Base-by-base conservation (phyloP, 2,329 filamentous ascomycete genomes). In the Beauveria rudraprayagi region DNA sequence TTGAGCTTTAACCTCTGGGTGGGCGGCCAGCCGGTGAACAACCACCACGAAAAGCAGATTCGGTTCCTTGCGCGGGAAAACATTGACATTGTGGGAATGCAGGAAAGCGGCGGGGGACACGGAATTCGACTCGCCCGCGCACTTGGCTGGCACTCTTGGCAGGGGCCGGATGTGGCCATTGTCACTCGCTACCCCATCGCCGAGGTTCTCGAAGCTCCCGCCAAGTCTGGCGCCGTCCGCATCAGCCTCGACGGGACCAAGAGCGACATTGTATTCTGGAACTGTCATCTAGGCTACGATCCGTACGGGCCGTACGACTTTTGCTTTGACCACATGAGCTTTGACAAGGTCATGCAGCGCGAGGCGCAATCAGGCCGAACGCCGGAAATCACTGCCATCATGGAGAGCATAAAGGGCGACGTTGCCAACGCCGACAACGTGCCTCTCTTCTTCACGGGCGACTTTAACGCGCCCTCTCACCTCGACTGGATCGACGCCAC, bases 241-340 rank as follows among this genome's bases (percentile, higher is more conserved):
- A 68, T 78, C 47, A 67, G 68, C 28, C 68, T 77, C n/a, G 74
- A 75, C 56, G 71, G 70, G 7, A 61, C 66, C 0, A 61, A 61
- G 3, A 65, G 65, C 22, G 67, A 73, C 26, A 65, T 76, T 52
- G 72, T 73, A 55, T 65, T 76, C 47, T 76, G 70, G 67, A 71
- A 70, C 24, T 68, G 69, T 41, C 76, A 78, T 58, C 58, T 77
- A 5, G 74, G 71, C 1, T 72, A 71, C 40, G 66, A 68, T 19
- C 76, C 76, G 0, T 78, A 78, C 43, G 75, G 76, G 0, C 76
- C 76, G 0, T 78, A 78, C 61, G 76, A 76, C 56, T 74, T 76
- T 61, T 78, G 76, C 68, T 77, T 72, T 43, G 67, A 73, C 40
- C 66, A 71, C 17, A 70, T 72, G 67, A 64, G 66, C 3, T 62